Evolutionary conservation across 2,329 filamentous ascomycete species (phyloP).

Genomic region (Xylaria sp.): DNA sequence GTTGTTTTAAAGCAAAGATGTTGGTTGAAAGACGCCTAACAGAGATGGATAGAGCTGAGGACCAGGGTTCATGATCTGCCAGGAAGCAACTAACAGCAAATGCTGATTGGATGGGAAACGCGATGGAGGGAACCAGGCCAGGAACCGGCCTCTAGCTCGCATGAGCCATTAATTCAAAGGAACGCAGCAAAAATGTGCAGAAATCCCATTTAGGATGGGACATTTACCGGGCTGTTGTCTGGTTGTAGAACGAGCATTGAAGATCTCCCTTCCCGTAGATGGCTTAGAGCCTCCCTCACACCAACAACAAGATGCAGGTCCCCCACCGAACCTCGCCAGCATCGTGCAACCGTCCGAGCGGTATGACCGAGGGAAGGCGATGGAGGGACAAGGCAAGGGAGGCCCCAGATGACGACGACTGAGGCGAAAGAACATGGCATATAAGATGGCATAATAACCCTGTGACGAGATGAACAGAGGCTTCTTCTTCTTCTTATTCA

Average conservation of each 20-base stretch:
- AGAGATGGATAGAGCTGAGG: not conserved
- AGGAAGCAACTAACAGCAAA: not conserved
- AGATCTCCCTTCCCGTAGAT: conserved; percentile 16
- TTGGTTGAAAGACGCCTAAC: not conserved
- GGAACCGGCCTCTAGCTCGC: conserved; percentile 2
- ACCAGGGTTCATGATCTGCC: conserved; percentile 4
- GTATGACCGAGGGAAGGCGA: conserved; percentile 10
- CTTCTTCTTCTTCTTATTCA: not conserved
- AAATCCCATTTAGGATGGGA: not conserved
- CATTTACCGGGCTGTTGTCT: conserved; percentile 8
- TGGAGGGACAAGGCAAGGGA: not conserved
- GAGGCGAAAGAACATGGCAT: conserved; percentile 3
- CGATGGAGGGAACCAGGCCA: conserved; percentile 12
- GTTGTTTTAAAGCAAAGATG: not conserved
- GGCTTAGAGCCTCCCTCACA: conserved; percentile 18
- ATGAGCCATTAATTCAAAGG: not conserved
- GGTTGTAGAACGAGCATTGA: conserved; percentile 13
- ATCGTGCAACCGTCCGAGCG: conserved; percentile 6
- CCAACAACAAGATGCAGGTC: conserved; percentile 8
- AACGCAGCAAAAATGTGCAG: not conserved
- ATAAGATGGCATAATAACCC: conserved; percentile 5
- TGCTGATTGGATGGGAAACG: conserved; percentile 35
- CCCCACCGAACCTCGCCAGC: not conserved
- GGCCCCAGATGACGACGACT: conserved; percentile 2
- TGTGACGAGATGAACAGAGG: not conserved